phyloP scores from a whole-genome alignment of 106 monocot genomes.

The Chionographis japonica region DNA sequence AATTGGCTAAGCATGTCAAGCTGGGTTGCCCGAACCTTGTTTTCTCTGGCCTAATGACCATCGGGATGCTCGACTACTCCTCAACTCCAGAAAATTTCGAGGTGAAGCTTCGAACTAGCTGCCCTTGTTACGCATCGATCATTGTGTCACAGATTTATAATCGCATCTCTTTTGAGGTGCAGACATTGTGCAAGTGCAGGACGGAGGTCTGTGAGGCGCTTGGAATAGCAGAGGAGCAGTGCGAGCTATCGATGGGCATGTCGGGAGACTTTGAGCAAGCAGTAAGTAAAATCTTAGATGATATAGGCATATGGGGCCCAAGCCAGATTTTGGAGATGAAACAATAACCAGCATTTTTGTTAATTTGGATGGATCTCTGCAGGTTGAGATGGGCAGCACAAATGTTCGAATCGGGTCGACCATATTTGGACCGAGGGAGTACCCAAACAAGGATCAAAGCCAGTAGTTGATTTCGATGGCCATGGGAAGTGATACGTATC shows the following conservation, averaged over 20 bases:
- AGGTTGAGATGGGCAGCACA: constrained; percentile 49
- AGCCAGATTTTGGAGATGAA: too few relatives aligned
- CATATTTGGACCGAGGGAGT: constrained; percentile 44
- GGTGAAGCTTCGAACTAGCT: constrained; percentile 24
- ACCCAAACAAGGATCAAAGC: constrained; percentile 23
- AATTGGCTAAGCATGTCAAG: constrained; percentile 82
- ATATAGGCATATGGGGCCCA: not conserved
- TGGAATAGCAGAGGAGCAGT: constrained; percentile 59
- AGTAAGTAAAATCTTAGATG: constrained; percentile 21
- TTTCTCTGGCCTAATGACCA: constrained; percentile 98
- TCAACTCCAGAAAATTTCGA: constrained; percentile 95
- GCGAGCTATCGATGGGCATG: constrained; percentile 80
- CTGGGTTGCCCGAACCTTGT: constrained; percentile 66
- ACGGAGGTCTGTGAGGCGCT: constrained; percentile 53
- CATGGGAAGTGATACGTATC: too few relatives aligned
- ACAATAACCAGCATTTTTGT: not conserved
- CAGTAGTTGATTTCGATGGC: too few relatives aligned
- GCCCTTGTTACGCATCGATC: not conserved
- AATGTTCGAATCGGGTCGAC: constrained; percentile 42
- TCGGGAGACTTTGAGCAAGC: constrained; percentile 76
- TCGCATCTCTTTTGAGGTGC: not conserved
- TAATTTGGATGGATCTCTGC: constrained; percentile 3
- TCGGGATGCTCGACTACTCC: constrained; percentile 90
- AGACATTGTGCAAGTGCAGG: constrained; percentile 52
- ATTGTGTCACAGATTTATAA: not conserved